Base-by-base conservation (phyloP, 2,329 filamentous ascomycete genomes). In the Aspergillus fructus region DNA sequence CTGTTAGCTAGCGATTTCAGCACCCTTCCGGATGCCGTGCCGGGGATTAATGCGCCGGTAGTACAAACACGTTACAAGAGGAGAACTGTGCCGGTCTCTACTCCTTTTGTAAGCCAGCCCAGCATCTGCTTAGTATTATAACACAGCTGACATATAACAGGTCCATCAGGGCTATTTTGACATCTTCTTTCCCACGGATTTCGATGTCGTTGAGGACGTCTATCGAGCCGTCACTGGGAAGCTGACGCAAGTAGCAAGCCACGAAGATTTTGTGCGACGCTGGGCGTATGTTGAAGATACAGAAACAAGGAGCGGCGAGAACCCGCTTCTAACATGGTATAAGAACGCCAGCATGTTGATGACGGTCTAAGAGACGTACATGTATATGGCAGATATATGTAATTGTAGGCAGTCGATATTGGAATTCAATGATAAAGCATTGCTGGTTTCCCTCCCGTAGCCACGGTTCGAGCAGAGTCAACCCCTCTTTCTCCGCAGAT, bases 131-230 rank as follows among this genome's bases (percentile, higher is more conserved):
- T 4, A 6, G n/a, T 21, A 34, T 8, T 2, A 19, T 42, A n/a
- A 37, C 15, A 21, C n/a, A 37, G 55, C 56, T 19, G 33, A 48
- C 5, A 21, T 27, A 11, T 24, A 12, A 34, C 62, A 96, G 91
- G 91, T 97, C 48, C 93, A 97, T 73, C 96, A 99, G 78, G 96
- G 94, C 46, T 97, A 96, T 76, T 99, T 99, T 71, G 96, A 99
- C 72, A 97, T 99, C 67, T 87, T 99, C 71, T 99, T 99, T 78
- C 94, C 94, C 0, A 99, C 94, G 11, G 89, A 99, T 75, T 99
- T 99, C 72, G 82, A 85, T 61, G 88, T 96, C 64, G 89, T 94
- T 76, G 92, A 97, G 75, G 87, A 91, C 67, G 86, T 97, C 66
- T 99, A 99, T 77, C 88, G 91, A 55, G 91, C 91, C 60, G 86